Conservation (phyloP, 2,329 filamentous ascomycete species). For the Fusarium sp. region DNA sequence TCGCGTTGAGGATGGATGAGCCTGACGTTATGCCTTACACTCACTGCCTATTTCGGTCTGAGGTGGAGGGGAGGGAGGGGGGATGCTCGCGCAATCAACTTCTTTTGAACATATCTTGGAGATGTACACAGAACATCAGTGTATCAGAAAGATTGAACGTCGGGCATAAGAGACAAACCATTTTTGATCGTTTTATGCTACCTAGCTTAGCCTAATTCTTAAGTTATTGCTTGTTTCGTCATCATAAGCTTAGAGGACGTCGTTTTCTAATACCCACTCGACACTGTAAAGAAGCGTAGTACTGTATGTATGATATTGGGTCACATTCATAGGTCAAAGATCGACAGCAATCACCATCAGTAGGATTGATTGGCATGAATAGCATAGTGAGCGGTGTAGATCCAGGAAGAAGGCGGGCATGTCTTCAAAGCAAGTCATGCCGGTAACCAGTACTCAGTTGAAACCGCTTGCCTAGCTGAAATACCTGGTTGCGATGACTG, state of each 20-base stretch:
- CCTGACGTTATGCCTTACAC: slow-evolving; percentile 2
- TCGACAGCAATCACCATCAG: neutral
- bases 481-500: neutral
- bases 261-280: neutral
- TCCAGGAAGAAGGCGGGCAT: neutral
- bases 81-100: neutral
- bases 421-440: neutral
- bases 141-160: neutral
- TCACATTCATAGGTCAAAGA: neutral
- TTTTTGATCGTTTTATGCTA: neutral
- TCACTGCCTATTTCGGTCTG: slow-evolving; percentile 21
- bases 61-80: slow-evolving; percentile 3
- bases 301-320: neutral
- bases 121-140: neutral
- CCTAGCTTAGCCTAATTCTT: neutral
- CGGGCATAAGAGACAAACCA: neutral
- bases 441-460: neutral
- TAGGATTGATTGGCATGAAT: neutral
- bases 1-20: slow-evolving; percentile 1
- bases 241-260: neutral
- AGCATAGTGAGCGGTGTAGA: neutral
- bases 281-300: neutral
- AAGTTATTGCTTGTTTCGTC: too few relatives aligned
- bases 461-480: neutral
- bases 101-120: neutral